Conservation (phyloP, 1,139 yeast species). For the Debaryomyces singareniensis region DNA sequence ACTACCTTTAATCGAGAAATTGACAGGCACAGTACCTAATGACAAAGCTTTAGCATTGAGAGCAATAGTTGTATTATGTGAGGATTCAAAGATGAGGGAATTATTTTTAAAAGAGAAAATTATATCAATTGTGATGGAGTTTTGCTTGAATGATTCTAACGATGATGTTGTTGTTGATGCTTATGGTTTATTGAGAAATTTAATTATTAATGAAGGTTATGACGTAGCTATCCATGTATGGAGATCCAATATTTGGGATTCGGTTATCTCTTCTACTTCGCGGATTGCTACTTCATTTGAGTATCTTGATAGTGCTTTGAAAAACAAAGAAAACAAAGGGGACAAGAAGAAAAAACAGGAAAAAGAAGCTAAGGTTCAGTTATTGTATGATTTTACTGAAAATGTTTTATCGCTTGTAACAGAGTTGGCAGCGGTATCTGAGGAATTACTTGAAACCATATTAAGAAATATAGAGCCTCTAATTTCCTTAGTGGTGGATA, state of each 20-base stretch:
- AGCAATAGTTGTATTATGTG: conserved; percentile 65
- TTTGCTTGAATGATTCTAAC: conserved; percentile 58
- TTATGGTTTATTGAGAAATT: conserved; percentile 71
- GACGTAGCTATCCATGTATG: conserved; percentile 69
- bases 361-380: conserved; percentile 36
- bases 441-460: conserved; percentile 51
- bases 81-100: conserved; percentile 58
- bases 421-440: conserved; percentile 61
- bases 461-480: conserved; percentile 34
- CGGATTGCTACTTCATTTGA: conserved; percentile 46
- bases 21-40: conserved; percentile 57
- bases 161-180: conserved; percentile 76
- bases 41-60: conserved; percentile 77
- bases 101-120: conserved; percentile 65
- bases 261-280: conserved; percentile 43
- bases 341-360: conserved; percentile 10
- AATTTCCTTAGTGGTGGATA: conserved; percentile 35
- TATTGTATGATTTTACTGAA: conserved; percentile 64
- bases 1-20: conserved; percentile 59
- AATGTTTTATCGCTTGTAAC: conserved; percentile 65
- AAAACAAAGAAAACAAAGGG: conserved; percentile 1
- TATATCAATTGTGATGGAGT: conserved; percentile 56
- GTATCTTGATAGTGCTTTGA: conserved; percentile 24
- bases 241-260: conserved; percentile 71
- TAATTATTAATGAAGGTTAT: conserved; percentile 85